A percentile compares a stretch with the other conserved stretches of the same genome.
These are phyloP conservation scores for Chenopodium suecicum DNA, from an alignment of 148 eudicot species.

Conservation along the genomic window DNA sequence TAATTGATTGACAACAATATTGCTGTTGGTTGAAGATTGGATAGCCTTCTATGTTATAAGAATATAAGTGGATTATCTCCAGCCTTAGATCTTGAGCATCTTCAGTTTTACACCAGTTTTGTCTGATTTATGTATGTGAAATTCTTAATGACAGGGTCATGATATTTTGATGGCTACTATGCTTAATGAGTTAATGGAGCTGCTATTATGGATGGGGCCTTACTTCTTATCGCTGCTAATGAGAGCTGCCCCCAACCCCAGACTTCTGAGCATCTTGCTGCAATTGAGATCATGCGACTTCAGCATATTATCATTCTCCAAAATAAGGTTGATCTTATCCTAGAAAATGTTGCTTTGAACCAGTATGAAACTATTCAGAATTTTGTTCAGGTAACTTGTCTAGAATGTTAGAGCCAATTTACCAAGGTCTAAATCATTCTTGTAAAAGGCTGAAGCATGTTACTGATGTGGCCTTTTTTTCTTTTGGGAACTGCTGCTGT, in stretches of 20 bases:
- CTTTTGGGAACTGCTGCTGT: slow-evolving; percentile 86
- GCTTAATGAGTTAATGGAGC: slow-evolving; percentile 47
- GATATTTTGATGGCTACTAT: slow-evolving; percentile 99
- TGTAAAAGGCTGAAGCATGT: neutral
- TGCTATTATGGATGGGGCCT: too few species aligned
- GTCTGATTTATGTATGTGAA: neutral
- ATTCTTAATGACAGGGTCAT: slow-evolving; percentile 63
- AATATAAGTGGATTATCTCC: too few species aligned
- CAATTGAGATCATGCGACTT: too few species aligned
- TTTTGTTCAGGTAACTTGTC: too few species aligned
- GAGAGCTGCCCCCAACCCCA: too few species aligned
- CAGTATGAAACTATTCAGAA: too few species aligned
- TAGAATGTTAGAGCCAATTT: slow-evolving; percentile 26
- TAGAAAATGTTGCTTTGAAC: too few species aligned
- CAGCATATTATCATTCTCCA: too few species aligned
- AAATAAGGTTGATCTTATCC: too few species aligned
- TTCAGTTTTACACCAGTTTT: neutral
- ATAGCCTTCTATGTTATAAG: neutral
- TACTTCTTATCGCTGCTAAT: too few species aligned
- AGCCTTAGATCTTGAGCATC: neutral
- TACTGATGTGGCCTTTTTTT: slow-evolving; percentile 12
- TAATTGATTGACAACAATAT: neutral
- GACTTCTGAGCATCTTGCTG: too few species aligned
- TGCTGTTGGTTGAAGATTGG: neutral
- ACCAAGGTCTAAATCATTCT: neutral